Percentiles rank a stretch among this genome's conserved stretches.
These are phyloP conservation scores for Penicillium glabrum DNA, from an alignment of 2,329 filamentous ascomycete genomes.

Conservation along the genomic window DNA sequence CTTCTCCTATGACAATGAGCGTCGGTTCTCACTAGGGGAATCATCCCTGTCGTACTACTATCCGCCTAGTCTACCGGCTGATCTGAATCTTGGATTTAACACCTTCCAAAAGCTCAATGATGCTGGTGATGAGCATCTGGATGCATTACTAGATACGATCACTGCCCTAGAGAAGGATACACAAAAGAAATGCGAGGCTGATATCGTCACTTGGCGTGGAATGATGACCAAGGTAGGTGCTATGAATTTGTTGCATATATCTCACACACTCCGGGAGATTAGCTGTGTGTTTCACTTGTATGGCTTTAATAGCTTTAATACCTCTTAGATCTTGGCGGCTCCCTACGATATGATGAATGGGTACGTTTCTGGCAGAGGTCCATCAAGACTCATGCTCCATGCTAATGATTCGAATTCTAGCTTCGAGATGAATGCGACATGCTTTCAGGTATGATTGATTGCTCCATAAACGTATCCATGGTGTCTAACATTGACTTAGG, in stretches of 20 bases:
- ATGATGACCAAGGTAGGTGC: conserved; percentile 91
- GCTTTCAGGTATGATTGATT: conserved; percentile 68
- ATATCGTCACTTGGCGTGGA: conserved; percentile 89
- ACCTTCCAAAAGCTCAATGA: conserved; percentile 82
- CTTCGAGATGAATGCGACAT: conserved; percentile 94
- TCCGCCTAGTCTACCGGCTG: conserved; percentile 66
- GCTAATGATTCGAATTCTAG: conserved; percentile 43
- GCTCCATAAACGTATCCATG: neutral
- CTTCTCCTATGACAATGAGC: conserved; percentile 90
- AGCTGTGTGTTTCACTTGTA: neutral
- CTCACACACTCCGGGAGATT: neutral
- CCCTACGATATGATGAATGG: conserved; percentile 81
- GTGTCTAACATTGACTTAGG: conserved; percentile 39
- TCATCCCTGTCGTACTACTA: conserved; percentile 88
- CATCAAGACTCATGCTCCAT: conserved; percentile 5
- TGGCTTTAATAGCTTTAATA: neutral
- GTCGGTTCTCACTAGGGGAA: conserved; percentile 72
- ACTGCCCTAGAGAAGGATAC: conserved; percentile 69
- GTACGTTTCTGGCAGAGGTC: conserved; percentile 46
- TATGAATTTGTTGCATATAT: neutral
- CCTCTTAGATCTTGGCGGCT: conserved; percentile 72
- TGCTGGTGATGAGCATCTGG: conserved; percentile 79
- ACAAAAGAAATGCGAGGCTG: conserved; percentile 67
- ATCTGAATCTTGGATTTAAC: conserved; percentile 79
- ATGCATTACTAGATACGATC: conserved; percentile 77